Base-by-base conservation (phyloP, 345 rosid genomes). In the Limnanthes douglasii region DNA sequence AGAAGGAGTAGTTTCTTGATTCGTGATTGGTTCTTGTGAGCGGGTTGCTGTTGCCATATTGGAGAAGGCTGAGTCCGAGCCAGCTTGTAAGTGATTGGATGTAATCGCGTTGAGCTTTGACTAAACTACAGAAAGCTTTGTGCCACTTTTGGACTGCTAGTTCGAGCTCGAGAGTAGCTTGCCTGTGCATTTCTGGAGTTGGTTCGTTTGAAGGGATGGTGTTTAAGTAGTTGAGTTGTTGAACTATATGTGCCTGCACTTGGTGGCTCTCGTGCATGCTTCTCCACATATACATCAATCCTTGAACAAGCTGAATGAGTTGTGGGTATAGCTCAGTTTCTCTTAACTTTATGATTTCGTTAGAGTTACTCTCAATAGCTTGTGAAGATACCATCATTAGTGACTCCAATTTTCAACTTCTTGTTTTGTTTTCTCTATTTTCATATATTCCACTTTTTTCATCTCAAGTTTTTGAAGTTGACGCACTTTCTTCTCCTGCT, bases 241-340 rank as follows among this genome's bases (percentile, higher is more conserved):
- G 92, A 50, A 79, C 98, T 14, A 90, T 90, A 67, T 79, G 97
- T 0, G 73, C 79, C 45, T 90, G 98, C 52, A 83, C 98, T 50
- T 90, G 98, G 51, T 90, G 98, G 46, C 82, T 73, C 69, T 90
- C 95, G 14, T 90, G 83, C 98, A 77, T 90, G 72, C 86, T 68
- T 66, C 92, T 90, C 98, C 98, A 90, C 98, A 90, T 90, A 59
- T 79, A 63, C 94, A 79, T 90, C 54, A 68, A 83, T 93, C 94
- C 94, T 68, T 90, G 77, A 6, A 79, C 77, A 2, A 83, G 76
- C 44, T 90, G 81, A 11, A 83, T 52, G 23, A 90, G 94, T 50
- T 90, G 98, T 33, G 98, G 92, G 39, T 68, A 80, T 4, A 90
- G 86, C 51, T 83, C 73, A 0, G 71, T 64, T 35, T 90, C 95